Evolutionary conservation across 768 basidiomycete species (phyloP).

Genomic region (Lentinula aciculospora): DNA sequence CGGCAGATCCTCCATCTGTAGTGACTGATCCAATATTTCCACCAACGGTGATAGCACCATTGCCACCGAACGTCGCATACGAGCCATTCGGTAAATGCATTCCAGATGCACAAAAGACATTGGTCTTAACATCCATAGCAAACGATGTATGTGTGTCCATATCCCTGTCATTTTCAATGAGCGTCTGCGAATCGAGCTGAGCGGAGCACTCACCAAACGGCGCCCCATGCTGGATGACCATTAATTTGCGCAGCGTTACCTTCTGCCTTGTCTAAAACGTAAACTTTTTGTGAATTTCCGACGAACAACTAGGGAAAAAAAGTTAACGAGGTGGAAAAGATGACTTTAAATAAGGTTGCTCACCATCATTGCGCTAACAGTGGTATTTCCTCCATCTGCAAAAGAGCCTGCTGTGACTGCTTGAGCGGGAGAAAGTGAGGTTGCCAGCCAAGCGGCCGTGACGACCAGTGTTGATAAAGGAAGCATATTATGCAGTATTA

Average conservation of each 20-base stretch:
- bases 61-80: slow-evolving; percentile 72
- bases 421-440: slow-evolving; percentile 21
- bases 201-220: slow-evolving; percentile 46
- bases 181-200: neutral
- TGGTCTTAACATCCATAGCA: slow-evolving; percentile 68
- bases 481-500: slow-evolving; percentile 1
- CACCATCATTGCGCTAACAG: slow-evolving; percentile 51
- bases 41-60: slow-evolving; percentile 64
- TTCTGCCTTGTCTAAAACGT: slow-evolving; percentile 88
- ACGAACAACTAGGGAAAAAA: slow-evolving; percentile 58
- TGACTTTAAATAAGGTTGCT: slow-evolving; percentile 7
- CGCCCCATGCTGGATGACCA: slow-evolving; percentile 71
- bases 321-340: neutral
- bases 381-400: slow-evolving; percentile 38
- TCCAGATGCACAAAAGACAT: slow-evolving; percentile 78
- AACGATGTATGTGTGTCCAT: slow-evolving; percentile 49
- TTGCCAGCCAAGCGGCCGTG: slow-evolving; percentile 28
- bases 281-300: slow-evolving; percentile 74
- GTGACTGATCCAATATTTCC: slow-evolving; percentile 50
- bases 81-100: slow-evolving; percentile 80
- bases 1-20: slow-evolving; percentile 40
- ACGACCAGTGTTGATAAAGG: neutral
- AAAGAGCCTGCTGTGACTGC: slow-evolving; percentile 39
- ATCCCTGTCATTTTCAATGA: slow-evolving; percentile 42
- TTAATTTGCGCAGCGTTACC: slow-evolving; percentile 61